A percentile compares a stretch with the other conserved stretches of the same genome.
Evolutionary conservation across 192 early-diverging fungal genomes (phyloP).

Genomic region (Coemansia sp.): DNA sequence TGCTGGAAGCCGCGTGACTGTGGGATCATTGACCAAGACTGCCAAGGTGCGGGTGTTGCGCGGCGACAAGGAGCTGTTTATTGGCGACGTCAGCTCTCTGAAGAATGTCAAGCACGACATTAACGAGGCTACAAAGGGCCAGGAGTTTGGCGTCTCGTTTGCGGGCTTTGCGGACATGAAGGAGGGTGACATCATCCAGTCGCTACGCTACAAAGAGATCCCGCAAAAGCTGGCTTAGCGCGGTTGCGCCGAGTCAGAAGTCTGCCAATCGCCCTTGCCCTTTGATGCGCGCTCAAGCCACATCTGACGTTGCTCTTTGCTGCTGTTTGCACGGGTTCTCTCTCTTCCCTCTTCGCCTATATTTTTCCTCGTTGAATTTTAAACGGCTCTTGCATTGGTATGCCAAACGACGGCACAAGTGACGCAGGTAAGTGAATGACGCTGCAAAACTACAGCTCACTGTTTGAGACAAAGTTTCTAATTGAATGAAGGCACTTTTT

Average conservation of each 20-base stretch:
- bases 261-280: no score
- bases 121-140: slow-evolving; percentile 84
- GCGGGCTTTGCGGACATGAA: slow-evolving; percentile 74
- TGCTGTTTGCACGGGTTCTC: no score
- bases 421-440: not conserved
- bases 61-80: slow-evolving; percentile 64
- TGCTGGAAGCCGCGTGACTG: slow-evolving; percentile 81
- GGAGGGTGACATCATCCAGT: slow-evolving; percentile 81
- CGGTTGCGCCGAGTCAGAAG: no score
- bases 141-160: slow-evolving; percentile 93
- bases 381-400: not conserved
- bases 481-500: not conserved
- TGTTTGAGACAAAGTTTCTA: no score
- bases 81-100: slow-evolving; percentile 64
- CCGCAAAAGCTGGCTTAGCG: slow-evolving; percentile 53
- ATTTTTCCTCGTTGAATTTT: not conserved
- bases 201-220: slow-evolving; percentile 58
- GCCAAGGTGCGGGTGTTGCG: slow-evolving; percentile 67
- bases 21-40: slow-evolving; percentile 65
- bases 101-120: slow-evolving; percentile 90
- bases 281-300: no score
- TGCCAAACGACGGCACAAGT: not conserved
- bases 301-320: no score
- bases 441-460: no score
- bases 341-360: no score